Base-by-base conservation (phyloP, 2,329 filamentous ascomycete species). In the Stagonosporopsis cucurbitacearum region DNA sequence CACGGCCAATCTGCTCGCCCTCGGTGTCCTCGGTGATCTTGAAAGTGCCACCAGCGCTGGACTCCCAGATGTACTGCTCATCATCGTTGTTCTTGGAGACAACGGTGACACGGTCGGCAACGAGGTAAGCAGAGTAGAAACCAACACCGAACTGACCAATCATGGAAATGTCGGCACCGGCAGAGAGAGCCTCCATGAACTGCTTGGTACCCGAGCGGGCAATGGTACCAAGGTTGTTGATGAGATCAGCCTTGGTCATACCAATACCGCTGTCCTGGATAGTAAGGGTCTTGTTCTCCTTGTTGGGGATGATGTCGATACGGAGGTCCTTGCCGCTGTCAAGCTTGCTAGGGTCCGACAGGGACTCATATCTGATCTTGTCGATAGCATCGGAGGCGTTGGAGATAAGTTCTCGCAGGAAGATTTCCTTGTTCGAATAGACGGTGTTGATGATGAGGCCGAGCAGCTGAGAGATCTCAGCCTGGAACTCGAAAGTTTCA, bases 401-500 rank as follows among this genome's bases (percentile, higher is more conserved):
- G 83, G 95, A 98, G 77, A 99, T 91, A 73, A 99, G 79, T 84
- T 99, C 95, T 89, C 95, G 86, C 75, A 99, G 84, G 89, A 99
- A 99, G 79, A 99, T 98, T 84, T 98, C 95, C 87, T 99, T 99
- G 90, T 99, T 99, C 73, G 93, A 97, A 87, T 98, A 99, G 84
- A 99, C 95, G 69, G 95, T 98, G 91, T 99, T 99, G 88, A 99
- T 99, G 83, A 99, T 99, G 79, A 99, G 91, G 71, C 89, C 92
- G 78, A 99, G 90, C 69, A 99, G 91, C 91, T 99, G 95, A 90
- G 94, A 98, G 79, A 99, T 99, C 91, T 99, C 95, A 90, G 95
- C 95, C 90, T 99, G 95, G 86, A 98, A 99, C 90, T 98, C 94
- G 84, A 99, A 99, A 71, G 93, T 97, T 86, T 98, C 93, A 68